Percentiles rank a stretch among this genome's conserved stretches.
phyloP scores from a whole-genome alignment of 331 rosid genomes.

The Quercus lobata region DNA sequence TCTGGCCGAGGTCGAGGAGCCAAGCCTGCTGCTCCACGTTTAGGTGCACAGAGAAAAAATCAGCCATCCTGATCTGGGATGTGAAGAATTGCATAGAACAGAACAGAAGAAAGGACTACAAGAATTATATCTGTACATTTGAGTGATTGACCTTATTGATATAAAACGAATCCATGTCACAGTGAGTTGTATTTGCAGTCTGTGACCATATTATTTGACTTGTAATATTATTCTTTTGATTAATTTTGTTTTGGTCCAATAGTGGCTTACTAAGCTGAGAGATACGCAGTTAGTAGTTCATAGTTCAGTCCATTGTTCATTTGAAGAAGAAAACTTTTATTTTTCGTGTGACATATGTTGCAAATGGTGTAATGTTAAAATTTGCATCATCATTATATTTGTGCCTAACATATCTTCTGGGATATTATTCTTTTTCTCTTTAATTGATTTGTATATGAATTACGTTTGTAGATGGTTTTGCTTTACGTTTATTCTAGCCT shows the following conservation, averaged over 20 bases:
- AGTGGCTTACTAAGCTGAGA: neutral
- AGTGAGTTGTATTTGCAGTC: conserved; percentile 21
- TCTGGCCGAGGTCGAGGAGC: conserved; percentile 73
- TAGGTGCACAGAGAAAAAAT: conserved; percentile 91
- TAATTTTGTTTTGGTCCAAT: neutral
- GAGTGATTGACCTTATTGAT: conserved; percentile 22
- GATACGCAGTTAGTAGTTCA: neutral
- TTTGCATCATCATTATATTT: no score
- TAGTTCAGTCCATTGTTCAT: neutral
- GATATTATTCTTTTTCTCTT: no score
- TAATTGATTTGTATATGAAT: no score
- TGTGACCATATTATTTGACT: conserved; percentile 23
- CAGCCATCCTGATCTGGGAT: conserved; percentile 68
- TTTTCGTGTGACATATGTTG: no score
- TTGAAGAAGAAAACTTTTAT: no score
- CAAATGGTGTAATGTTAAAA: no score
- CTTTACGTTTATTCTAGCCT: no score
- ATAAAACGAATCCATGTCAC: conserved; percentile 13
- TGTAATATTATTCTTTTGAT: conserved; percentile 41
- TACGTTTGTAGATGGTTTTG: no score
- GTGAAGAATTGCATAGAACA: conserved; percentile 26
- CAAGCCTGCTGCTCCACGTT: conserved; percentile 67
- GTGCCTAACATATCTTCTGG: no score
- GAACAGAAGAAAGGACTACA: conserved; percentile 7
- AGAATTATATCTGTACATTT: conserved; percentile 4